Evolutionary conservation across 805 yeast genomes (phyloP).

Genomic region (Sugiyamaella valdiviana): DNA sequence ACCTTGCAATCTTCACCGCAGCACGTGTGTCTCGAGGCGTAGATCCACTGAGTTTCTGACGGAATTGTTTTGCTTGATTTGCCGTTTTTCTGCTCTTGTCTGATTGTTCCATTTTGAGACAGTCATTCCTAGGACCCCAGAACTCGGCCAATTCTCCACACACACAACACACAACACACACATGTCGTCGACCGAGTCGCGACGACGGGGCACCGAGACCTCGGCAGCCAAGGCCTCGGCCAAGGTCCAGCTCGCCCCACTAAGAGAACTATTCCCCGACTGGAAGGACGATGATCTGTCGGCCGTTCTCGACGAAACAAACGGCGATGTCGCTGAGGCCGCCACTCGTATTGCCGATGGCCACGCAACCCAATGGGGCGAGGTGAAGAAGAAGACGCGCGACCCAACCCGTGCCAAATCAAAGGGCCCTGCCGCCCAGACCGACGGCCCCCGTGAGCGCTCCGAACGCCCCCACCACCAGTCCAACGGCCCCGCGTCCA

Average conservation of each 20-base stretch:
- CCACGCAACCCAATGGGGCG: conserved; percentile 89
- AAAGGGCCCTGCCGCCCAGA: conserved; percentile 17
- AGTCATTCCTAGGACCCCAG: neutral
- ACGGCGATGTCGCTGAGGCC: conserved; percentile 66
- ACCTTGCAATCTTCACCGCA: neutral
- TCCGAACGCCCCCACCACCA: conserved; percentile 10
- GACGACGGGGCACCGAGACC: conserved; percentile 4
- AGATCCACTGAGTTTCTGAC: neutral
- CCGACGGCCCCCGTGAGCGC: conserved; percentile 18
- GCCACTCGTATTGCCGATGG: conserved; percentile 87
- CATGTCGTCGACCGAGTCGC: conserved; percentile 10
- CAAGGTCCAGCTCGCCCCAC: conserved; percentile 41
- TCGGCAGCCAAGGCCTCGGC: conserved; percentile 22
- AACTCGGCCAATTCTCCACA: neutral
- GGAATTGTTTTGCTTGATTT: neutral
- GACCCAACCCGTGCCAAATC: conserved; percentile 17
- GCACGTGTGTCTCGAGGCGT: neutral
- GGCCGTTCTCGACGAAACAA: conserved; percentile 67
- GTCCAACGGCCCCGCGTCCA: conserved; percentile 8
- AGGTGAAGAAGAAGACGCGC: conserved; percentile 53
- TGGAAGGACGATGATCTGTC: conserved; percentile 85
- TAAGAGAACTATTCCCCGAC: conserved; percentile 86
- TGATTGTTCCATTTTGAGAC: neutral
- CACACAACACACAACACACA: neutral
- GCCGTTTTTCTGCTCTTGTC: neutral